These are phyloP conservation scores for Senna siamea DNA, from an alignment of 306 rosid species.

Conservation along the genomic window DNA sequence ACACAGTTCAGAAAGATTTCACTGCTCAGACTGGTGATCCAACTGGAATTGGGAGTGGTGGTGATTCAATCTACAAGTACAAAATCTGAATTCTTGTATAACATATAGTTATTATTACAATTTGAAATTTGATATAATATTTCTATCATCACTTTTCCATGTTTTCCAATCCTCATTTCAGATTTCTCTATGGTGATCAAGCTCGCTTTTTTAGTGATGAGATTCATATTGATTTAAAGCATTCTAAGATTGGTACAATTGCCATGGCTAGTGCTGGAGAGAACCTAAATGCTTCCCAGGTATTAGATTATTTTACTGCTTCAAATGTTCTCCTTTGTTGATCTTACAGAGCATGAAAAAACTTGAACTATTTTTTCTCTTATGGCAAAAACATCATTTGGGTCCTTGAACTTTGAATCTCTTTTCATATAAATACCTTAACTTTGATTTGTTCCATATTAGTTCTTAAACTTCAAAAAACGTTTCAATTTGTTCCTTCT, in stretches of 20 bases:
- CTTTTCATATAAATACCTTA: too few relatives aligned
- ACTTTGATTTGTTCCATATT: too few relatives aligned
- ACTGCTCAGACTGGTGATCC: conserved; percentile 98
- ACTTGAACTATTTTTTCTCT: conserved; percentile 6
- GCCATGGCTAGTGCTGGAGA: conserved; percentile 99
- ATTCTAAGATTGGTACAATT: conserved; percentile 84
- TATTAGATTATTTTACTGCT: conserved; percentile 34
- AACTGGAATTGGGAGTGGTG: conserved; percentile 76
- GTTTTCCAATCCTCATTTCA: conserved; percentile 33
- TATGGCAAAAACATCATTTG: too few relatives aligned
- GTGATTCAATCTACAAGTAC: conserved; percentile 84
- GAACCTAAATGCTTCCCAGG: conserved; percentile 98
- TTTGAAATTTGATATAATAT: neutral
- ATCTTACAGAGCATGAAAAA: neutral
- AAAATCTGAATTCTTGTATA: conserved; percentile 3
- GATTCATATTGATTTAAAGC: conserved; percentile 88
- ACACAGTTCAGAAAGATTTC: conserved; percentile 86
- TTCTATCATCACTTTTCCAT: conserved; percentile 21
- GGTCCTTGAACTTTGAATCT: too few relatives aligned
- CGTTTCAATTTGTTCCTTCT: too few relatives aligned
- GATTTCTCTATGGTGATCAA: conserved; percentile 93
- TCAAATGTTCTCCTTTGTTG: neutral
- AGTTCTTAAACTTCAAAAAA: too few relatives aligned
- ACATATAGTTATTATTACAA: neutral
- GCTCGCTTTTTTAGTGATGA: conserved; percentile 92